Evolutionary conservation across 2,329 filamentous ascomycete genomes (phyloP), one percentile per base, ranked within the genome.

Genomic region (Thermochaetoides dissita): DNA sequence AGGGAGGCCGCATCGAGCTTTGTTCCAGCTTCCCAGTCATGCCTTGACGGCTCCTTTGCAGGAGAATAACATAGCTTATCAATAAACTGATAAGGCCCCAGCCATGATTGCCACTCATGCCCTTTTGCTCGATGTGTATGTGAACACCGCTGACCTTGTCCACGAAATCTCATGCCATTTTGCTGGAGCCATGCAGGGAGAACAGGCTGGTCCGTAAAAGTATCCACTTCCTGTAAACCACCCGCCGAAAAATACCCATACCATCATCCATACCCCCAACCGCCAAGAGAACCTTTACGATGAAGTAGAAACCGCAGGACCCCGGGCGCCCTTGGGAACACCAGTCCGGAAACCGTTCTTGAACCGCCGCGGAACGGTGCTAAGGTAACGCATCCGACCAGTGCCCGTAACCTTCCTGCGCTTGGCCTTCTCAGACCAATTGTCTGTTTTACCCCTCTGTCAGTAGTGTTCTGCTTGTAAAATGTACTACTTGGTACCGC

Each of bases 371-470:
- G 87, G 74, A 65, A 98, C 81, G 61, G 76, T 77, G 78, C 93
- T 94, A 66, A 98, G 78, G 74, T 88, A 85, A 65, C 86, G 80
- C 81, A 88, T 91, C 69, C 91, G 85, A 68, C 91, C 91, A 63
- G 86, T 89, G 62, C 91, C 91, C 66, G 84, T 89, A 64, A 89
- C 95, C 88, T 95, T 96, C 83, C 91, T 93, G 70, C 91, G 79
- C 86, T 96, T 96, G 61, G 88, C 89, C 84, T 98, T 98, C 80
- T 96, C 89, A 69, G 84, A 79, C 91, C 91, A 98, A 84, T 98
- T 95, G 82, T 81, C 89, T 96, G 64, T 41, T 30, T 38, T 45
- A 30, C 17, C n/a, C 17, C 46, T 39, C 30, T 47, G 50, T 56
- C 47, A 55, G 53, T 49, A 46, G 38, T 32, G 36, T 42, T 29